phyloP scores from a whole-genome alignment of 2,329 filamentous ascomycete genomes.

The Neoascochyta sp. region DNA sequence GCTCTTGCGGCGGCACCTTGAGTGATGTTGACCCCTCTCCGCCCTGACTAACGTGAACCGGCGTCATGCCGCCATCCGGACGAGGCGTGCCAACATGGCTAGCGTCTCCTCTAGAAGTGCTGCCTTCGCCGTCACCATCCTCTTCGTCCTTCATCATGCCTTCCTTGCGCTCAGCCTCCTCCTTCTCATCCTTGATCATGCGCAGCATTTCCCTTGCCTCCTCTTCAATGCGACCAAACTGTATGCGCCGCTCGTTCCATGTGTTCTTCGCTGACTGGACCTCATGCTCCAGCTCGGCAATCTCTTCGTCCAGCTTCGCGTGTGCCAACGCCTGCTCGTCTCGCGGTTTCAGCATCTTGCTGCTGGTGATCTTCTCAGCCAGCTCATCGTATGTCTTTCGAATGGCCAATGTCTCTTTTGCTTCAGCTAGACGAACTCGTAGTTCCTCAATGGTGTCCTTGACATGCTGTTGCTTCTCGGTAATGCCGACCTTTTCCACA shows the following conservation, averaged over 20 bases:
- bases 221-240: constrained; percentile 84
- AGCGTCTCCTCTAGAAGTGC: constrained; percentile 32
- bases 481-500: constrained; percentile 73
- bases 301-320: constrained; percentile 81
- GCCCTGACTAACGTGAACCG: constrained; percentile 35
- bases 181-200: constrained; percentile 90
- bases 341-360: constrained; percentile 73
- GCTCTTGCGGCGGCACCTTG: constrained; percentile 30
- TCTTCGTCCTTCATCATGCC: constrained; percentile 52
- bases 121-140: constrained; percentile 41
- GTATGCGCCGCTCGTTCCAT: constrained; percentile 79
- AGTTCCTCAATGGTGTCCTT: constrained; percentile 70
- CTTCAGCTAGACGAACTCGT: constrained; percentile 67
- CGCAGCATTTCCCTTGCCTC: constrained; percentile 83
- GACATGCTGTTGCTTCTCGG: constrained; percentile 72
- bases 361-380: constrained; percentile 80
- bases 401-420: constrained; percentile 62
- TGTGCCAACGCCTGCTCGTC: constrained; percentile 77
- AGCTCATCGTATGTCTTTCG: constrained; percentile 85
- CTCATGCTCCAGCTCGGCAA: constrained; percentile 79
- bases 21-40: constrained; percentile 27
- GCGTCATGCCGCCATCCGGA: constrained; percentile 42
- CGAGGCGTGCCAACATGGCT: constrained; percentile 47
- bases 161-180: constrained; percentile 84
- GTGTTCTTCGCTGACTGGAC: constrained; percentile 75